Evolutionary conservation across 371 early-diverging fungal species (phyloP).

Genomic region (Chytridium lagenaria): DNA sequence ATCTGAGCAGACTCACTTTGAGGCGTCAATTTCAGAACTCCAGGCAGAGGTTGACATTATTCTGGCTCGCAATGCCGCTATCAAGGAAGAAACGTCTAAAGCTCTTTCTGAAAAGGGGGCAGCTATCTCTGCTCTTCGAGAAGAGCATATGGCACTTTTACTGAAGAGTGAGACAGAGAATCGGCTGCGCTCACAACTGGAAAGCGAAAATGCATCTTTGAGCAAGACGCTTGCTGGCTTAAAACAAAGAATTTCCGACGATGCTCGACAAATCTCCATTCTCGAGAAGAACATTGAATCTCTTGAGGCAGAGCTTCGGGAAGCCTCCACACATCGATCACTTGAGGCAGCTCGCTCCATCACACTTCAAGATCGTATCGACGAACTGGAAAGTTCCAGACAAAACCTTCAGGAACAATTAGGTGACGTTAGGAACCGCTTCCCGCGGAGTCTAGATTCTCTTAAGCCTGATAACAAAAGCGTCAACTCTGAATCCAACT

Average conservation of each 20-base stretch:
- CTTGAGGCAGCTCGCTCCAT: slow-evolving; percentile 4
- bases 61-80: not conserved
- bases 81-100: not conserved
- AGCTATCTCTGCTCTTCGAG: not conserved
- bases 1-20: not conserved
- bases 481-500: slow-evolving; percentile 23
- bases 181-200: not conserved
- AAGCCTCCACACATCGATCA: slow-evolving; percentile 22
- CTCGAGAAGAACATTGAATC: slow-evolving; percentile 11
- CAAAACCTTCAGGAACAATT: slow-evolving; percentile 35
- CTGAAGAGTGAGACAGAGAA: not conserved
- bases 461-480: not conserved
- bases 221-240: not conserved
- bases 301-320: slow-evolving; percentile 14
- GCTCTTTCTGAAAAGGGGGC: not conserved
- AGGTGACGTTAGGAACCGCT: slow-evolving; percentile 22
- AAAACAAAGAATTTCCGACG: not conserved
- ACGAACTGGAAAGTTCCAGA: slow-evolving; percentile 28
- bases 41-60: not conserved
- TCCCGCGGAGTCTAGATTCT: slow-evolving; percentile 20
- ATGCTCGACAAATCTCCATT: slow-evolving; percentile 11
- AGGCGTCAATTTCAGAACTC: not conserved
- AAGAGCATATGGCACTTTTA: not conserved
- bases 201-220: not conserved
- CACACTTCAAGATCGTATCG: slow-evolving; percentile 26